These are phyloP conservation scores for Pneumocystis sp. DNA, from an alignment of 1,139 yeast genomes.

Conservation along the genomic window DNA sequence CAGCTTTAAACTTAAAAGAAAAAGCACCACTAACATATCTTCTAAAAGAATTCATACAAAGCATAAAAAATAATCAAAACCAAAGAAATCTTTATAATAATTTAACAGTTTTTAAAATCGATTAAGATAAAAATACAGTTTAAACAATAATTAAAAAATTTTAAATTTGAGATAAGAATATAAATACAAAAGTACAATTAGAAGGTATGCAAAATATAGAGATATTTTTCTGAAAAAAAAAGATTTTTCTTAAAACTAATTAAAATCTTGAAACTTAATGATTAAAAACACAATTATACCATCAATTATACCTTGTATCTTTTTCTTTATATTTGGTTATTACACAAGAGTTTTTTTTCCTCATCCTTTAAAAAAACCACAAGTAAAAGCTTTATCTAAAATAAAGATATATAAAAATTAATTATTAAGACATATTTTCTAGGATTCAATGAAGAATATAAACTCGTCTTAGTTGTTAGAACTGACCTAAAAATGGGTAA, in stretches of 20 bases:
- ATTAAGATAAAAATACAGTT: not conserved
- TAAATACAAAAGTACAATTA: too few relatives aligned
- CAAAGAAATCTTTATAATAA: too few relatives aligned
- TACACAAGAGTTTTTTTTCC: not conserved
- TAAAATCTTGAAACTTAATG: not conserved
- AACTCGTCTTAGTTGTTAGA: constrained; percentile 69
- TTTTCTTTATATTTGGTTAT: not conserved
- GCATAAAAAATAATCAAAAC: not conserved
- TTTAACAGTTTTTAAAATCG: not conserved
- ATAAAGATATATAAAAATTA: not conserved
- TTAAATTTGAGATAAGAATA: too few relatives aligned
- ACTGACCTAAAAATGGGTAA: constrained; percentile 84
- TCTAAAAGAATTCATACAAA: not conserved
- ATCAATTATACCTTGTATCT: not conserved
- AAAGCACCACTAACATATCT: not conserved
- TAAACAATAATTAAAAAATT: too few relatives aligned
- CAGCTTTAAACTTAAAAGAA: not conserved
- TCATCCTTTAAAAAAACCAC: not conserved
- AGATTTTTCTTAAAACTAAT: not conserved
- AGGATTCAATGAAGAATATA: constrained; percentile 3
- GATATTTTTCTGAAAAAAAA: not conserved
- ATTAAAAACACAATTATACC: not conserved
- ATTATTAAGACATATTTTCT: not conserved
- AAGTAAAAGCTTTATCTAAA: not conserved
- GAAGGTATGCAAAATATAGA: too few relatives aligned